Percentiles rank a stretch among this genome's conserved stretches.
These are phyloP conservation scores for Pythium myriotylum DNA, from an alignment of 352 stramenopile genomes.

Conservation along the genomic window DNA sequence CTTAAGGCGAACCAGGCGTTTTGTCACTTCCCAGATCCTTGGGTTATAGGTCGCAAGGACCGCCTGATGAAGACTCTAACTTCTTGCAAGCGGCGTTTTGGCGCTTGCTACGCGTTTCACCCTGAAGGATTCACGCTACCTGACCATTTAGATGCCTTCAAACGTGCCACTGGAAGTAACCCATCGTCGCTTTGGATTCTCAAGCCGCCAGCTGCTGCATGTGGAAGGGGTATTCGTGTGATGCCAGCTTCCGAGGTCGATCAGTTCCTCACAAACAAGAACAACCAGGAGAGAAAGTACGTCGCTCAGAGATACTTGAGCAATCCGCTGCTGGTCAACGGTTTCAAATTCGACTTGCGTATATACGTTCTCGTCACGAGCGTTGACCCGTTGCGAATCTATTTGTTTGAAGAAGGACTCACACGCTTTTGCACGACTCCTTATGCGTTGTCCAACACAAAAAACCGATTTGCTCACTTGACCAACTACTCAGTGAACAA, in stretches of 20 bases:
- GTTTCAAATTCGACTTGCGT: slow-evolving; percentile 91
- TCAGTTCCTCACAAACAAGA: slow-evolving; percentile 23
- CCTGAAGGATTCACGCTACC: slow-evolving; percentile 87
- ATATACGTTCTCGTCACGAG: slow-evolving; percentile 91
- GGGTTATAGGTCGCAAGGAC: slow-evolving; percentile 91
- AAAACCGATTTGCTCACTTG: slow-evolving; percentile 67
- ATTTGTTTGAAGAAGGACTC: slow-evolving; percentile 87
- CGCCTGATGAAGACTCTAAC: slow-evolving; percentile 80
- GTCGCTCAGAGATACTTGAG: slow-evolving; percentile 85
- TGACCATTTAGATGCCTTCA: slow-evolving; percentile 64
- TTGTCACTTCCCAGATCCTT: slow-evolving; percentile 91
- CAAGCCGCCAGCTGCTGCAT: slow-evolving; percentile 86
- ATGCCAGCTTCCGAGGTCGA: slow-evolving; percentile 49
- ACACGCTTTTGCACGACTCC: slow-evolving; percentile 80
- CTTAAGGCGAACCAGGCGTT: slow-evolving; percentile 72
- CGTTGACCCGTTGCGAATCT: slow-evolving; percentile 83
- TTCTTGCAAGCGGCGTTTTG: slow-evolving; percentile 58
- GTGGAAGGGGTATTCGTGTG: slow-evolving; percentile 87
- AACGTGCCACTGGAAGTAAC: slow-evolving; percentile 24
- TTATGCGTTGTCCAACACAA: slow-evolving; percentile 69
- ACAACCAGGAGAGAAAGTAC: slow-evolving; percentile 34
- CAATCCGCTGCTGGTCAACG: slow-evolving; percentile 74
- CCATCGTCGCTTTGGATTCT: slow-evolving; percentile 75
- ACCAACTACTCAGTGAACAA: slow-evolving; percentile 87
- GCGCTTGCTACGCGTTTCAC: slow-evolving; percentile 72